Evolutionary conservation across 768 basidiomycete genomes (phyloP), one percentile per base, ranked within the genome.

Genomic region (Pilatotrama ljubarskyi): DNA sequence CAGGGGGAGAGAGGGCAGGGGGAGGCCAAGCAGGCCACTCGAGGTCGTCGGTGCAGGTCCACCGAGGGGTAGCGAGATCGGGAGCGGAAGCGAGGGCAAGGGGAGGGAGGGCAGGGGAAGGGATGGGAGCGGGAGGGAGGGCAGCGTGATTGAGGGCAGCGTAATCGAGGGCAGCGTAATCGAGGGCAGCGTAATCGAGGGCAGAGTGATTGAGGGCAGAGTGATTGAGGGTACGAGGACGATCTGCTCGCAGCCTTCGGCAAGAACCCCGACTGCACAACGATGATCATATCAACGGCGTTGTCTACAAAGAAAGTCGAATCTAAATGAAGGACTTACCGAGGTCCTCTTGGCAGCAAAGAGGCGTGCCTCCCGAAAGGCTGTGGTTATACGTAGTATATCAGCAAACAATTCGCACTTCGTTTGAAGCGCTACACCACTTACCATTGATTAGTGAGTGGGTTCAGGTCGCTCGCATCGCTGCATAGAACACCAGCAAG

Each of bases 181-280:
- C n/a, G n/a, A n/a, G n/a, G n/a, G n/a, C n/a, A n/a, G n/a, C n/a
- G n/a, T n/a, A n/a, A n/a, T n/a, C n/a, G n/a, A n/a, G n/a, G n/a
- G n/a, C n/a, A n/a, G n/a, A n/a, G n/a, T n/a, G n/a, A n/a, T n/a
- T n/a, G n/a, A n/a, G n/a, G n/a, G n/a, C n/a, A n/a, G n/a, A n/a
- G n/a, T n/a, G n/a, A n/a, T n/a, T 15, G 58, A 25, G n/a, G 58
- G 44, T 1, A 58, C 2, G 29, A 56, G n/a, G 29, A 32, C 25
- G 40, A 62, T 51, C 18, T 48, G 24, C n/a, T 62, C 29, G 35
- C 61, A 62, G 11, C 61, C 61, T 48, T 58, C 55, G 14, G 61
- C 61, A 10, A 54, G 17, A 3, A 62, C 0, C 5, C 38, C 56
- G 3, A 20, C 56, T 62, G 32, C 8, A 13, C 1, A 15, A 35